A percentile compares a stretch with the other conserved stretches of the same genome.
These are phyloP conservation scores for Leonotis leonurus DNA, from an alignment of 257 asterid species.

Conservation along the genomic window DNA sequence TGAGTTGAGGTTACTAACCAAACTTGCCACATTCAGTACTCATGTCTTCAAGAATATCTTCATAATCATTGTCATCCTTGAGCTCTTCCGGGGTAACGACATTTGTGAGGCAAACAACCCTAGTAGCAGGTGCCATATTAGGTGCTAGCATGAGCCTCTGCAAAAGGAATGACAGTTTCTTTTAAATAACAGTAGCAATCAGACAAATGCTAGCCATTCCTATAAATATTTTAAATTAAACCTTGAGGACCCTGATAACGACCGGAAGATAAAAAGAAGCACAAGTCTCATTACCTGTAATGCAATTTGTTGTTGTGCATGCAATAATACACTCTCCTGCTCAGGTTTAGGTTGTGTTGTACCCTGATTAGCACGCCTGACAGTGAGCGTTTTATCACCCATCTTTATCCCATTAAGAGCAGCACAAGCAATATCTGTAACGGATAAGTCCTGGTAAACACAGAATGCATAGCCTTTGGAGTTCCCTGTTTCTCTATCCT, in stretches of 20 bases:
- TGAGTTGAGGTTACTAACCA: conserved; percentile 23
- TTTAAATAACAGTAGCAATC: neutral
- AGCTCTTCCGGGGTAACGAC: conserved; percentile 70
- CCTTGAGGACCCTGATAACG: no score
- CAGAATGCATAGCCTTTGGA: conserved; percentile 99
- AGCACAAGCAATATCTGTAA: conserved; percentile 96
- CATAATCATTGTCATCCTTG: conserved; percentile 66
- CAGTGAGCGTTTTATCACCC: conserved; percentile 98
- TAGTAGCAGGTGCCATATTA: conserved; percentile 45
- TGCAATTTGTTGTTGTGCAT: conserved; percentile 94
- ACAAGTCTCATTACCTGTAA: conserved; percentile 51
- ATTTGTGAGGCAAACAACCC: conserved; percentile 76
- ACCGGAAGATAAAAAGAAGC: neutral
- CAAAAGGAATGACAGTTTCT: conserved; percentile 7
- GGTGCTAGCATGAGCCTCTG: conserved; percentile 77
- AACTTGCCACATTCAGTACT: conserved; percentile 78
- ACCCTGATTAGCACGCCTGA: conserved; percentile 94
- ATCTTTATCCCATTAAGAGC: conserved; percentile 98
- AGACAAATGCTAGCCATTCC: neutral
- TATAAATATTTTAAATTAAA: neutral
- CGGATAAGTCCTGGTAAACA: conserved; percentile 83
- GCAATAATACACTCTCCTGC: conserved; percentile 84
- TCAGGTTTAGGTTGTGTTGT: conserved; percentile 84
- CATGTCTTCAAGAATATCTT: conserved; percentile 86
- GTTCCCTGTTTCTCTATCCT: conserved; percentile 98